A percentile compares a stretch with the other conserved stretches of the same genome.
Evolutionary conservation across 371 early-diverging fungal species (phyloP).

Genomic region (Mortierella sp.): DNA sequence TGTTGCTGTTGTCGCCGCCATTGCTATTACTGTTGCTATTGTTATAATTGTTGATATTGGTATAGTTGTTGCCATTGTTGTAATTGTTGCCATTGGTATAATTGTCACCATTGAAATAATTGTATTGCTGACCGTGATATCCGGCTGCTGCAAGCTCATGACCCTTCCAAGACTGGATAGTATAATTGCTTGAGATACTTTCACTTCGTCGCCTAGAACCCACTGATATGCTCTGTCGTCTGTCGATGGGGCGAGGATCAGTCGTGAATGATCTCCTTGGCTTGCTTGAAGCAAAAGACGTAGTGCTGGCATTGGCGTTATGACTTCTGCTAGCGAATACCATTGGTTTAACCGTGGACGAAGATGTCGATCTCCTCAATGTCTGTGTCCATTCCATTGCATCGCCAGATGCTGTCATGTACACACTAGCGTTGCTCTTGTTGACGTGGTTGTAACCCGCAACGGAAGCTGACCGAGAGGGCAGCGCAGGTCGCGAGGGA

Average conservation of each 20-base stretch:
- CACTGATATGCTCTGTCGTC: neutral
- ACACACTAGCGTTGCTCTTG: neutral
- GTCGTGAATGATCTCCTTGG: slow-evolving; percentile 11
- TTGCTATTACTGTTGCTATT: neutral
- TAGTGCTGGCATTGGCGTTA: slow-evolving; percentile 14
- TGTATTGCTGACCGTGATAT: too few species aligned
- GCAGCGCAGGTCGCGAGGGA: slow-evolving; percentile 4
- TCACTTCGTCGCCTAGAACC: slow-evolving; percentile 9
- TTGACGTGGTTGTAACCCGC: slow-evolving; percentile 22
- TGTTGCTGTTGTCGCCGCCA: neutral
- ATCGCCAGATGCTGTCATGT: slow-evolving; percentile 8
- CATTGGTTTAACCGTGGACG: slow-evolving; percentile 3
- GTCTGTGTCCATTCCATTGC: slow-evolving; percentile 33
- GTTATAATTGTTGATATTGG: neutral
- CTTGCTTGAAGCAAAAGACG: slow-evolving; percentile 3
- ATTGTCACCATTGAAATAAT: neutral
- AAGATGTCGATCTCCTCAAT: slow-evolving; percentile 29
- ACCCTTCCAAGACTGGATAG: neutral
- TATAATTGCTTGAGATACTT: slow-evolving; percentile 19
- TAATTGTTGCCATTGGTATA: neutral
- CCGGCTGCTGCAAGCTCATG: neutral
- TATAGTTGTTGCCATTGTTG: neutral
- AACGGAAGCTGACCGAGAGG: slow-evolving; percentile 31
- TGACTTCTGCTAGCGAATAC: slow-evolving; percentile 14
- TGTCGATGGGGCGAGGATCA: neutral